Conservation (phyloP, 176 grass and related monocot species). For the Carex parvula region DNA sequence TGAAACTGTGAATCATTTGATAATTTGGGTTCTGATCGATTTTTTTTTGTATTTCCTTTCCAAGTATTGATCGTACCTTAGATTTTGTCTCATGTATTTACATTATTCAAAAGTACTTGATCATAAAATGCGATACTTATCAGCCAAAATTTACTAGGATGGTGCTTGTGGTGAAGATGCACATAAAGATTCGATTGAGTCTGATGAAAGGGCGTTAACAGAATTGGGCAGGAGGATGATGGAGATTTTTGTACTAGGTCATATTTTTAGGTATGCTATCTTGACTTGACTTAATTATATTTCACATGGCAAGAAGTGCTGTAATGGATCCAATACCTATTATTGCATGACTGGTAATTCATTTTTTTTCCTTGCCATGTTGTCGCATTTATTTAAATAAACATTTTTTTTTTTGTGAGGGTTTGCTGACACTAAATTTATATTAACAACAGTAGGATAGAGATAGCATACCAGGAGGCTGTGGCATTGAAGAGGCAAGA, state of each 20-base stretch:
- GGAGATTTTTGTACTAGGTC: constrained; percentile 84
- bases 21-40: not conserved
- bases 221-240: constrained; percentile 84
- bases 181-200: constrained; percentile 86
- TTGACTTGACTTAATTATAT: not conserved
- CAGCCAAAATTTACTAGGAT: constrained; percentile 38
- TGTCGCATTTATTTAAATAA: not conserved
- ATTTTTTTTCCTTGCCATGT: not conserved
- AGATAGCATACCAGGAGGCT: constrained; percentile 84
- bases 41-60: constrained; percentile 20
- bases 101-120: constrained; percentile 7
- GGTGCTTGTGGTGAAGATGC: constrained; percentile 74
- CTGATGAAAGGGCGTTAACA: constrained; percentile 72
- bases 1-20: not conserved
- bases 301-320: not conserved
- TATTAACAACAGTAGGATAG: constrained; percentile 63
- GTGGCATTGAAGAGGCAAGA: constrained; percentile 92
- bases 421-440: constrained; percentile 25
- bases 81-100: not conserved
- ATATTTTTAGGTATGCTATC: constrained; percentile 74
- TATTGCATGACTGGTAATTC: not conserved
- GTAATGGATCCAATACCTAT: not conserved
- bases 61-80: not conserved
- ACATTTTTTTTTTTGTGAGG: not conserved
- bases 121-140: constrained; percentile 9